These are phyloP conservation scores for Pinus taeda DNA, from an alignment of 75 land plant genomes.

Conservation along the genomic window DNA sequence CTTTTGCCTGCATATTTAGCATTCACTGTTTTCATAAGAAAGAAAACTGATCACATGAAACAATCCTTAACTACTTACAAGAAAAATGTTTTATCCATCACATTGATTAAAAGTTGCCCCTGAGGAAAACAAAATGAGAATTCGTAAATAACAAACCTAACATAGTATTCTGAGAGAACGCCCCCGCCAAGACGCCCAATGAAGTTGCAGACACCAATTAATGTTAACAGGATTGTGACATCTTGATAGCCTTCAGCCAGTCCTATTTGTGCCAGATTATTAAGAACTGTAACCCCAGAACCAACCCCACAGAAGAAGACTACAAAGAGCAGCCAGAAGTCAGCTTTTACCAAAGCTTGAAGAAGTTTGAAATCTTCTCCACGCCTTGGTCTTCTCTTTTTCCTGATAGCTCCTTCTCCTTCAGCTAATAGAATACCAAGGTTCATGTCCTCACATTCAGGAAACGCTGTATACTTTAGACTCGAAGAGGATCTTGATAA, in stretches of 20 bases:
- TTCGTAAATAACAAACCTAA: conserved; percentile 14
- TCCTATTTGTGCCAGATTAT: conserved; percentile 51
- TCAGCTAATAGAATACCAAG: conserved; percentile 25
- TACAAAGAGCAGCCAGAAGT: conserved; percentile 50
- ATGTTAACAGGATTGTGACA: conserved; percentile 38
- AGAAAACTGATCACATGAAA: neutral
- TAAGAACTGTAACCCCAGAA: conserved; percentile 36
- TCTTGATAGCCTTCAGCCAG: conserved; percentile 45
- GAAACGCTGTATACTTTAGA: neutral
- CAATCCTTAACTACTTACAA: neutral
- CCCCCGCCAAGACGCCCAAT: conserved; percentile 52
- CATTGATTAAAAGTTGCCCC: neutral
- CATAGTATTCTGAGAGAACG: conserved; percentile 28
- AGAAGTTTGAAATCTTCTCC: conserved; percentile 46
- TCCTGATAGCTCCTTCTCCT: conserved; percentile 35
- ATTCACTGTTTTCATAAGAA: neutral
- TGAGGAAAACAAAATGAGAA: neutral
- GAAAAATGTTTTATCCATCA: neutral
- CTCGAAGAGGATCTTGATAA: neutral
- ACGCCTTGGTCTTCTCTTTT: conserved; percentile 32
- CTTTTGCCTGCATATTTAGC: conserved; percentile 22
- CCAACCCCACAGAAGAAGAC: conserved; percentile 54
- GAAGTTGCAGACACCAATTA: conserved; percentile 37
- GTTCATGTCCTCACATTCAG: conserved; percentile 25
- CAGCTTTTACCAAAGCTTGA: conserved; percentile 45